Evolutionary conservation across 805 yeast genomes (phyloP).

Genomic region (Wickerhamiella nectarea): DNA sequence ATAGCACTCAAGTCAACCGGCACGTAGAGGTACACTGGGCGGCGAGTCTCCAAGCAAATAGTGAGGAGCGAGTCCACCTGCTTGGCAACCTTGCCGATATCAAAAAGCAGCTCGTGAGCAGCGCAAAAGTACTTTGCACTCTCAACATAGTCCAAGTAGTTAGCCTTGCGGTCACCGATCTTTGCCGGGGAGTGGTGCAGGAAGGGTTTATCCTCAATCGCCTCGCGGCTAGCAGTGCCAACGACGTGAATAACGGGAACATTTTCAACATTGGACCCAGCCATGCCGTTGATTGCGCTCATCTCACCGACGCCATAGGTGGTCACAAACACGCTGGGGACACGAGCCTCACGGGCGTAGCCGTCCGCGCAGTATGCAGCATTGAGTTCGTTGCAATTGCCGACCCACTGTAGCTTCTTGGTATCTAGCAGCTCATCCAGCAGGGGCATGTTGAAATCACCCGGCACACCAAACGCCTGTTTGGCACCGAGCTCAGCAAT

Average conservation of each 20-base stretch:
- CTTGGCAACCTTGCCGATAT: constrained; percentile 35
- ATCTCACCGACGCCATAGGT: constrained; percentile 88
- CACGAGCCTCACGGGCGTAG: constrained; percentile 50
- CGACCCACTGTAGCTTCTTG: constrained; percentile 49
- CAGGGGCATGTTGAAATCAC: constrained; percentile 32
- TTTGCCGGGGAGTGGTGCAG: constrained; percentile 31
- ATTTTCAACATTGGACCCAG: constrained; percentile 73
- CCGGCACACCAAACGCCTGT: constrained; percentile 33
- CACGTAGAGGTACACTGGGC: constrained; percentile 72
- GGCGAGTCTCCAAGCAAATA: constrained; percentile 40
- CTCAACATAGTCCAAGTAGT: constrained; percentile 52
- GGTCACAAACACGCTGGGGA: constrained; percentile 54
- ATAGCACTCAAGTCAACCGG: constrained; percentile 56
- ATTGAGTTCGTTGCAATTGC: constrained; percentile 78
- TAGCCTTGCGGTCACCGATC: constrained; percentile 33
- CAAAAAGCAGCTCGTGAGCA: constrained; percentile 36
- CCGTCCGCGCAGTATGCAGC: constrained; percentile 90
- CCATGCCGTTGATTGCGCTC: constrained; percentile 67
- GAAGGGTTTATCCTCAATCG: constrained; percentile 25
- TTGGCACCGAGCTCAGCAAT: constrained; percentile 25
- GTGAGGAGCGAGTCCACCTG: constrained; percentile 58
- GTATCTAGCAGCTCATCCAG: constrained; percentile 28
- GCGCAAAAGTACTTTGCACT: constrained; percentile 48
- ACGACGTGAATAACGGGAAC: constrained; percentile 74
- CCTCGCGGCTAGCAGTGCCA: constrained; percentile 46